Base-by-base conservation (phyloP, 2,329 filamentous ascomycete species). In the Scedosporium aurantiacum region DNA sequence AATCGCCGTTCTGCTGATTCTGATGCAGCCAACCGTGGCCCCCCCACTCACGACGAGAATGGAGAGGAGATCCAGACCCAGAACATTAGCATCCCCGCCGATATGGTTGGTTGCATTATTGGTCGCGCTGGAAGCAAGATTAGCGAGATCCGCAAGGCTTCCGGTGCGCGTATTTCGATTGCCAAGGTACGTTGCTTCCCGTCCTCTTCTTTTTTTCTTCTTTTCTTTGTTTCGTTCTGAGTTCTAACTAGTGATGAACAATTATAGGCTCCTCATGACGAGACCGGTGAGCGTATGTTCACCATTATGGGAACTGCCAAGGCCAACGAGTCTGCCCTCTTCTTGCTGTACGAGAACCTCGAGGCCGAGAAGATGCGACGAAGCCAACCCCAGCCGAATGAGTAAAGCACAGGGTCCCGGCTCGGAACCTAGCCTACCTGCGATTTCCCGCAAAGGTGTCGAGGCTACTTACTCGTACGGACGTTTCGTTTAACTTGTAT, bases 101-200 rank as follows among this genome's bases (percentile, higher is more conserved):
- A 99, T 79, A 99, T 99, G 94, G 94, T 99, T 74, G 94, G 94
- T 67, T 99, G 94, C 78, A 99, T 99, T 78, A 99, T 99, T 73
- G 94, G 94, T 67, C 89, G 92, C 66, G 91, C 83, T 61, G 94
- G 94, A 66, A 92, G 84, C 80, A 99, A 99, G 84, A 99, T 99
- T 72, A 97, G 91, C 74, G 94, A 99, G 78, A 99, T 99, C 69
- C 89, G 94, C 75, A 95, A 96, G 81, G 92, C 88, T 64, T 99
- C 94, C 61, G 92, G 92, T 63, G 94, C 94, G 64, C 89, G 93
- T 70, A 99, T 99, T 77, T 97, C 92, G 55, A 97, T 97, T 74
- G 93, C 93, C 68, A 97, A 97, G 81, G 87, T 82, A 72, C 71
- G 75, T 58, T 56, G 61, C 5, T 10, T 50, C n/a, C 27, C 16